These are phyloP conservation scores for Schizothecium vesticola DNA, from an alignment of 495 filamentous ascomycete genomes.

Conservation along the genomic window DNA sequence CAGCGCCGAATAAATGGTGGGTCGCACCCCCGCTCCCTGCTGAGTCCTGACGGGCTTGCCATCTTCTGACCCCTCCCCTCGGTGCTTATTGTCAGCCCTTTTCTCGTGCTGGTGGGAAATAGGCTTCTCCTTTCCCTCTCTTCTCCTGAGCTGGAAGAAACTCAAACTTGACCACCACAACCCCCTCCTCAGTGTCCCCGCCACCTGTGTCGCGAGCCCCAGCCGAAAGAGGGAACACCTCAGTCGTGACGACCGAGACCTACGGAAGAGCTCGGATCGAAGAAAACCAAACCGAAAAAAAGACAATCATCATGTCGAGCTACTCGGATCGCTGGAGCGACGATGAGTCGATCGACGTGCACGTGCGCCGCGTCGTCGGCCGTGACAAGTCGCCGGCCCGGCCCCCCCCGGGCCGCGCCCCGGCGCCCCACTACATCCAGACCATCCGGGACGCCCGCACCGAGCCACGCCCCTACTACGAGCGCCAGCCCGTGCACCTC, in stretches of 20 bases:
- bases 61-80: constrained; percentile 34
- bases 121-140: neutral
- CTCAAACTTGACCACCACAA: neutral
- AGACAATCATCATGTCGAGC: constrained; percentile 14
- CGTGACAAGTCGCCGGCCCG: constrained; percentile 16
- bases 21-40: constrained; percentile 29
- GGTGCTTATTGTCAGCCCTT: constrained; percentile 9
- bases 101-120: constrained; percentile 4
- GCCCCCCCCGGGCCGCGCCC: constrained; percentile 28
- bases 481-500: constrained; percentile 25
- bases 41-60: constrained; percentile 17
- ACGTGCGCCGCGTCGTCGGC: constrained; percentile 29
- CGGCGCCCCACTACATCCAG: constrained; percentile 37
- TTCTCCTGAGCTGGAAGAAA: neutral
- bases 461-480: constrained; percentile 27
- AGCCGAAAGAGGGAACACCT: neutral
- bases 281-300: neutral
- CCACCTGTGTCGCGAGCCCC: neutral
- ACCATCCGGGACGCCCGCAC: constrained; percentile 19
- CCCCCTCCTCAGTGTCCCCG: neutral
- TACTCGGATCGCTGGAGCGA: constrained; percentile 22
- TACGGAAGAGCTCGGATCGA: neutral
- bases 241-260: neutral
- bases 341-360: constrained; percentile 41
- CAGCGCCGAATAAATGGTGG: constrained; percentile 31